phyloP scores from a whole-genome alignment of 2,329 filamentous ascomycete species.

The Pseudogymnoascus sp. region DNA sequence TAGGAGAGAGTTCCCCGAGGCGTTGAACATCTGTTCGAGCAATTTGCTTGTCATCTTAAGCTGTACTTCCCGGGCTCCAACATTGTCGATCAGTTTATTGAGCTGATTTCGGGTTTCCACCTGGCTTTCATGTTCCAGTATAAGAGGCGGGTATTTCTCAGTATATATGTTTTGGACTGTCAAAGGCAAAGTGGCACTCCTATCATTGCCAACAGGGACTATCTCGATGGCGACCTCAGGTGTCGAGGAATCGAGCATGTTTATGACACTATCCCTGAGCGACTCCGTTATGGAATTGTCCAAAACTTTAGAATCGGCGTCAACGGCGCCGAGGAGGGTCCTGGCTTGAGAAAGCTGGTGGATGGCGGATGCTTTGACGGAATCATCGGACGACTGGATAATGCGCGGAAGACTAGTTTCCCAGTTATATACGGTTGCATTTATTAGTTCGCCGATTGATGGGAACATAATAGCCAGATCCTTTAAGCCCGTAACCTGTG shows the following conservation, averaged over 20 bases:
- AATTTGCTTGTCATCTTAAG: constrained; percentile 56
- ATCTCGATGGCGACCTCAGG: constrained; percentile 23
- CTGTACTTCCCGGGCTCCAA: constrained; percentile 51
- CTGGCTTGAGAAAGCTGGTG: constrained; percentile 69
- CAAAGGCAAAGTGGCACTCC: constrained; percentile 25
- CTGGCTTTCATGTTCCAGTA: constrained; percentile 59
- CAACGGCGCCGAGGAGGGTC: constrained; percentile 53
- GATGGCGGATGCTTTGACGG: constrained; percentile 63
- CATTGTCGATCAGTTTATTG: constrained; percentile 44
- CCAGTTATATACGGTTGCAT: constrained; percentile 71
- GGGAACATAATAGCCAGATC: constrained; percentile 56
- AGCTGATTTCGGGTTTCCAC: constrained; percentile 51
- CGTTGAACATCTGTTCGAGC: constrained; percentile 52
- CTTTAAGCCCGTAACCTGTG: constrained; percentile 41
- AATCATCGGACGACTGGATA: constrained; percentile 78
- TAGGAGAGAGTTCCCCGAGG: constrained; percentile 50
- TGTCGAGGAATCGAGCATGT: constrained; percentile 17
- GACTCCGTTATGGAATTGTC: constrained; percentile 58
- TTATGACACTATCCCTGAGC: constrained; percentile 64
- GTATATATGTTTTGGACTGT: constrained; percentile 16
- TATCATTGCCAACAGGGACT: constrained; percentile 10
- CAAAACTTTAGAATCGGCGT: constrained; percentile 56
- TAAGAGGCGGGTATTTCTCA: constrained; percentile 48
- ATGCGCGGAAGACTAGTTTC: constrained; percentile 68
- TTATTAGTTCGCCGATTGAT: constrained; percentile 54